Evolutionary conservation across 2,329 filamentous ascomycete species (phyloP), one percentile per base, ranked within the genome.

Genomic region (Ascochyta lentis): DNA sequence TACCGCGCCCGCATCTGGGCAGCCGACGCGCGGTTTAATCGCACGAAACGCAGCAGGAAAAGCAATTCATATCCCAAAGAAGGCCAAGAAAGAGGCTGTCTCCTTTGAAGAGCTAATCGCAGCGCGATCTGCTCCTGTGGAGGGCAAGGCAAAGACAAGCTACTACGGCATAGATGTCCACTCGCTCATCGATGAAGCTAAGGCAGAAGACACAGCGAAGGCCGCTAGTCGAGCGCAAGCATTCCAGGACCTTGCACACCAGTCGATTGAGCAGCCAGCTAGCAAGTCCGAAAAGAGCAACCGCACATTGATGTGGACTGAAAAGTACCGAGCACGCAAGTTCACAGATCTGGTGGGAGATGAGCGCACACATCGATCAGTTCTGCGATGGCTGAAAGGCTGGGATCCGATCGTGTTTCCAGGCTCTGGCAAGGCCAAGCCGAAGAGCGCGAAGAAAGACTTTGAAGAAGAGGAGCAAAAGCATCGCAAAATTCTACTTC

Each of bases 151-250:
- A 2, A 86, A 85, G 67, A 86, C 86, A 65, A 89, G 88, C 65
- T 98, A 93, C 76, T 99, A 96, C 72, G 95, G 95, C 9, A 89
- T 99, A 61, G 89, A 96, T 42, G 95, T 99, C 31, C 92, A 97
- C 74, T 82, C 86, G 51, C 79, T 99, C 35, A 83, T 98, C 54
- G 88, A 90, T 53, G 84, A 89, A 15, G 89, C 89, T 3, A 79
- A 85, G 49, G 83, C 84, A 19, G 86, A 92, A 59, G 76, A 84
- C 9, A 77, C 80, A 34, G 75, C 77, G 67, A 71, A 66, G 47
- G 68, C 69, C 29, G 59, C 69, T 49, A 76, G 44, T 2, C 59
- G 43, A 38, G 57, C 63, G 22, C 42, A 68, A 35, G 44, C 46
- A 2, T 47, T 72, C 10, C 47, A 64, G 1, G 65, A 76, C 7